Conservation (phyloP, 1,284 basidiomycete genomes). For the Polyporus tsugae region DNA sequence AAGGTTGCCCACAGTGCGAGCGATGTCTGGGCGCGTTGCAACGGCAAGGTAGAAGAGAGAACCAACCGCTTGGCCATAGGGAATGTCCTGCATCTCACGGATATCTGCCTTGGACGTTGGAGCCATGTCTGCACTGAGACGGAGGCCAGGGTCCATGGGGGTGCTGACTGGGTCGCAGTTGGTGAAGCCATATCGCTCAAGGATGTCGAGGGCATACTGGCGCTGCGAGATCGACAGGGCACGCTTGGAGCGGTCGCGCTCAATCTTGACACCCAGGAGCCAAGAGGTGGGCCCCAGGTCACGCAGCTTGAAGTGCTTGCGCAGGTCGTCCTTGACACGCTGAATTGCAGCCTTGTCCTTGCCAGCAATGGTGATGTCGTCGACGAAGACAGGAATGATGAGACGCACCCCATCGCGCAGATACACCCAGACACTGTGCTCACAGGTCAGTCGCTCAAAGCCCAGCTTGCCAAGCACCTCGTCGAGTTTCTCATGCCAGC, state of each 20-base stretch:
- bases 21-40: conserved; percentile 22
- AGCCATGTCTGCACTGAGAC: conserved; percentile 10
- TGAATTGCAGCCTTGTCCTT: conserved; percentile 12
- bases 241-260: conserved; percentile 9
- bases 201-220: conserved; percentile 9
- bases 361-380: conserved; percentile 15
- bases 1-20: conserved; percentile 19
- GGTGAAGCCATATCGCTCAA: conserved; percentile 10
- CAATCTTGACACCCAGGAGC: conserved; percentile 20
- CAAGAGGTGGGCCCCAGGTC: conserved; percentile 19
- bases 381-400: conserved; percentile 15
- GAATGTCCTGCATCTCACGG: conserved; percentile 15
- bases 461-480: conserved; percentile 32
- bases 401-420: conserved; percentile 13
- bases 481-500: conserved; percentile 38
- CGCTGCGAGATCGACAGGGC: conserved; percentile 19
- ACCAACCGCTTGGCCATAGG: conserved; percentile 15
- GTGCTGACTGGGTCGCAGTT: conserved; percentile 19
- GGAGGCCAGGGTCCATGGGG: conserved; percentile 16
- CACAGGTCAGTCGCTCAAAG: conserved; percentile 36
- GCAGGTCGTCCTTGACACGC: conserved; percentile 27
- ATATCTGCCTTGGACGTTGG: not conserved
- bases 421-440: conserved; percentile 41
- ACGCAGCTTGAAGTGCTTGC: conserved; percentile 29
- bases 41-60: conserved; percentile 19